A percentile compares a stretch with the other conserved stretches of the same genome.
Evolutionary conservation across 306 rosid genomes (phyloP).

Genomic region (Prunus armeniaca): DNA sequence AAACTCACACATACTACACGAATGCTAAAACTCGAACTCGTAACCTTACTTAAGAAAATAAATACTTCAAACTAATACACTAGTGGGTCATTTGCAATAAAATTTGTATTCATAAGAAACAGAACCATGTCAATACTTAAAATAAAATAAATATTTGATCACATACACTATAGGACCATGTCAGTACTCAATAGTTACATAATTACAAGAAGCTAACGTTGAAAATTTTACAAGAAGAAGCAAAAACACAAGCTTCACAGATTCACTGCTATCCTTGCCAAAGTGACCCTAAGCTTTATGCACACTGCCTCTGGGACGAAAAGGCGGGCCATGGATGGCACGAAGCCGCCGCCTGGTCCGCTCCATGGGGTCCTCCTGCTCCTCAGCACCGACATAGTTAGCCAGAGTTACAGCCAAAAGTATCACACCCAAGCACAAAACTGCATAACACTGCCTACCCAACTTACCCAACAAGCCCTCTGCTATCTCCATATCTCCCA

Average conservation of each 20-base stretch:
- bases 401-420: constrained; percentile 26
- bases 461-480: constrained; percentile 22
- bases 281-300: not conserved
- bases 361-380: not conserved
- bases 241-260: not conserved
- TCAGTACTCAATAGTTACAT: too few species aligned
- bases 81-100: too few species aligned
- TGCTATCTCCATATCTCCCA: constrained; percentile 2
- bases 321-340: constrained; percentile 14
- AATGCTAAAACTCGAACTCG: accelerated
- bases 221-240: too few species aligned
- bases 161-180: too few species aligned
- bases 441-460: constrained; percentile 37
- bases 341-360: constrained; percentile 24
- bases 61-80: too few species aligned
- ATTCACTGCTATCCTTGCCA: not conserved
- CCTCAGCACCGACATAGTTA: constrained; percentile 17
- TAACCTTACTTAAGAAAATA: too few species aligned
- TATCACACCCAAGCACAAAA: constrained; percentile 41
- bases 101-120: too few species aligned
- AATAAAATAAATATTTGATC: too few species aligned
- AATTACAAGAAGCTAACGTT: too few species aligned
- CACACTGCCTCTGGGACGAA: not conserved
- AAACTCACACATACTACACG: too few species aligned
- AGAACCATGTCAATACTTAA: too few species aligned